Base-by-base conservation (phyloP, 768 basidiomycete species). In the Lactarius psammicola region DNA sequence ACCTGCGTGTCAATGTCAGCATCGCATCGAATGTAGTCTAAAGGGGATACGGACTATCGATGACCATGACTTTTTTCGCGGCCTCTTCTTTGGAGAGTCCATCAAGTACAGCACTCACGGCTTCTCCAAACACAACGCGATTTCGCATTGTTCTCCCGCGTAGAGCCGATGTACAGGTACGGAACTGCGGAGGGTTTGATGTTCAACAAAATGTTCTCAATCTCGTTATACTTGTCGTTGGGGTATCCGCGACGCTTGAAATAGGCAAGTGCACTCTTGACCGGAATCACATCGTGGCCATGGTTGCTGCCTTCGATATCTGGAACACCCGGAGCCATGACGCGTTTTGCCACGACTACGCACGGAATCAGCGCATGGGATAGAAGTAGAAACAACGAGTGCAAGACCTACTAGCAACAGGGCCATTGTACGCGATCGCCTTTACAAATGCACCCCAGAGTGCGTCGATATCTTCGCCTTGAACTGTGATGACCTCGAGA, bases 231-330 rank as follows among this genome's bases (percentile, higher is more conserved):
- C 56, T 53, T 71, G 30, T 70, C 74, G 42, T 81, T 75, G 18
- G 78, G 72, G 73, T 88, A 85, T 49, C 89, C 89, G 68, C 87
- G 85, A 28, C 76, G 73, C 56, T 80, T 75, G 70, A 95, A 85
- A 78, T 94, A 92, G 65, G 86, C 85, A 69, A 90, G 78, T 18
- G 93, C 93, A 53, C 86, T 76, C 74, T 92, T 90, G 72, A 94
- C 84, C 31, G 92, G 89, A 67, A 94, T 88, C 62, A 91, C 92
- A 71, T 94, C 92, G 76, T 95, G 92, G 1, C 88, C 92, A 68
- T 94, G 90, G 2, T 84, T 76, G 74, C 80, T 85, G 63, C 92
- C 93, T 75, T 94, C 84, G 62, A 94, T 90, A 69, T 85, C 88
- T 15, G 83, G 83, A 65, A 79, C 72, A 7, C 78, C 78, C 7